These are phyloP conservation scores for Barnettozyma sucrosica DNA, from an alignment of 805 yeast genomes.

Conservation along the genomic window DNA sequence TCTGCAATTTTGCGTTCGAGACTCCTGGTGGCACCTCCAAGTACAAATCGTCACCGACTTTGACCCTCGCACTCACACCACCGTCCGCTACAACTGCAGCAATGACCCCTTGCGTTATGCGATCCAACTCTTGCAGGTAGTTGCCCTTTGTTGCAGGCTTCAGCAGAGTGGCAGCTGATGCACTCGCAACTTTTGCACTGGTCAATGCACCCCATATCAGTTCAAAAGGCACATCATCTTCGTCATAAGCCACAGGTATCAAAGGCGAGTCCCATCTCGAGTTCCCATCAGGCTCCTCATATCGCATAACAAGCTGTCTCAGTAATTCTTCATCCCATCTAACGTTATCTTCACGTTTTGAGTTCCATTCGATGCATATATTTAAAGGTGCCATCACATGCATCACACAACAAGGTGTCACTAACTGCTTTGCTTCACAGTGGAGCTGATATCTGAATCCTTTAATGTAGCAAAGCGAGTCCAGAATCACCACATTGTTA, in stretches of 20 bases:
- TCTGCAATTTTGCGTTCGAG: slow-evolving; percentile 71
- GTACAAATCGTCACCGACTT: slow-evolving; percentile 35
- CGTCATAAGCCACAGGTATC: slow-evolving; percentile 56
- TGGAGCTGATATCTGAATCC: slow-evolving; percentile 92
- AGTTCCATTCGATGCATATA: slow-evolving; percentile 60
- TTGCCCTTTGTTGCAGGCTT: slow-evolving; percentile 75
- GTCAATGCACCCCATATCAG: slow-evolving; percentile 62
- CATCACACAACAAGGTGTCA: slow-evolving; percentile 77
- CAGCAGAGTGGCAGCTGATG: slow-evolving; percentile 78
- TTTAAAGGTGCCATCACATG: slow-evolving; percentile 70
- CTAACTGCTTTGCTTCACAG: slow-evolving; percentile 84
- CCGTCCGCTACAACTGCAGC: slow-evolving; percentile 58
- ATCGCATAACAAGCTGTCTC: slow-evolving; percentile 70
- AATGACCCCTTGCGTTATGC: slow-evolving; percentile 59
- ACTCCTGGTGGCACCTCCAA: slow-evolving; percentile 63
- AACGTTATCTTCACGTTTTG: slow-evolving; percentile 21
- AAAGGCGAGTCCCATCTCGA: slow-evolving; percentile 94
- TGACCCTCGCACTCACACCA: slow-evolving; percentile 39
- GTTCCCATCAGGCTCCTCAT: slow-evolving; percentile 86
- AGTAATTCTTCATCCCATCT: slow-evolving; percentile 65
- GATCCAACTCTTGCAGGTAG: slow-evolving; percentile 74
- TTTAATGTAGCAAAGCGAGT: slow-evolving; percentile 83
- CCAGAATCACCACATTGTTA: slow-evolving; percentile 72
- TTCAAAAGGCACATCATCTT: slow-evolving; percentile 51
- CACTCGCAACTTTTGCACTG: slow-evolving; percentile 50